Evolutionary conservation across 208 protist genomes (phyloP).

Genomic region (Vickermania ingenoplastis): DNA sequence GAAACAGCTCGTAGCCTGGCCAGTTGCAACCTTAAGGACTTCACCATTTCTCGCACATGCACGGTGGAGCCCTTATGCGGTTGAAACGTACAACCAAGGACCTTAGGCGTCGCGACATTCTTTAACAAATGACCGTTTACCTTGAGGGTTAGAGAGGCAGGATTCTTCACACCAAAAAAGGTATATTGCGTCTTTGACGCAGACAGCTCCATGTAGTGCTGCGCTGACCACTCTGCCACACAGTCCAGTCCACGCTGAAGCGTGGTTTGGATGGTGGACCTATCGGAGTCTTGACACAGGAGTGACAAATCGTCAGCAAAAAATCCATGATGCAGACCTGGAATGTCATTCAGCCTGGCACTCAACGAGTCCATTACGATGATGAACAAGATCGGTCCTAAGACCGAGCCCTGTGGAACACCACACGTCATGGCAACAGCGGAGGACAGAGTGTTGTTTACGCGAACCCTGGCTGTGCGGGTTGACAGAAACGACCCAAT

Average conservation of each 20-base stretch:
- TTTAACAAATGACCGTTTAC: not conserved
- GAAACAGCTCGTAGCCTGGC: not conserved
- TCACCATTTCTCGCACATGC: conserved; percentile 1
- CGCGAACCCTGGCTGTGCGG: conserved; percentile 5
- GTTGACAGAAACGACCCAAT: conserved; percentile 9
- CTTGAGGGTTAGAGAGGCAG: not conserved
- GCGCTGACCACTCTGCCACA: not conserved
- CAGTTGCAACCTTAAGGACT: conserved; percentile 1
- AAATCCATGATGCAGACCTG: conserved; percentile 8
- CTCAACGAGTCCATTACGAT: conserved; percentile 19
- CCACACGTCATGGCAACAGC: conserved; percentile 6
- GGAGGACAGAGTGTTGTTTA: conserved; percentile 6
- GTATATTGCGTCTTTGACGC: conserved; percentile 1
- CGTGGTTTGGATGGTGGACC: conserved; percentile 1
- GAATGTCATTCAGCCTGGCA: conserved; percentile 3
- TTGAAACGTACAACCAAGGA: conserved; percentile 4
- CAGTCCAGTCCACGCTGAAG: not conserved
- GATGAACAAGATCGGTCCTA: conserved; percentile 20
- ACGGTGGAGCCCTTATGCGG: conserved; percentile 3
- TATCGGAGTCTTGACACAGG: not conserved
- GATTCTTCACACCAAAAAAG: not conserved
- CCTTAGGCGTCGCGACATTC: conserved; percentile 3
- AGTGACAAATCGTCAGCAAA: conserved; percentile 29
- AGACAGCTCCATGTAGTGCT: not conserved
- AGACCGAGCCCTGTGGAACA: conserved; percentile 21